phyloP scores from a whole-genome alignment of 2,329 filamentous ascomycete genomes.

The Scolecobasidium constrictum region DNA sequence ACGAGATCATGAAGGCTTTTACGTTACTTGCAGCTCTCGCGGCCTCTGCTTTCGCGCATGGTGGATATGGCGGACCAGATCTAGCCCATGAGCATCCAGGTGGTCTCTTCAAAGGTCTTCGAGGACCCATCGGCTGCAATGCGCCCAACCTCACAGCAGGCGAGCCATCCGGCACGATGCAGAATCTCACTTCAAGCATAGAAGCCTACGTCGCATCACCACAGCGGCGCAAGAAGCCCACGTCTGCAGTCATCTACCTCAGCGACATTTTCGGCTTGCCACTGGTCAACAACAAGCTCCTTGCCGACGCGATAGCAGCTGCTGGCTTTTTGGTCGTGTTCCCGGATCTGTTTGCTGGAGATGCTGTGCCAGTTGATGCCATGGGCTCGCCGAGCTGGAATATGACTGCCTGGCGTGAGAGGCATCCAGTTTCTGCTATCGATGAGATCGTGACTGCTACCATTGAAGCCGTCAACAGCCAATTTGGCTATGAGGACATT shows the following conservation, averaged over 20 bases:
- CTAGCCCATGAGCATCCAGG: too few species aligned
- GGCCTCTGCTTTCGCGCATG: too few species aligned
- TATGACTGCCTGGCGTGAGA: slow-evolving; percentile 31
- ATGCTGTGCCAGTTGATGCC: slow-evolving; percentile 12
- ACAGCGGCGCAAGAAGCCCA: slow-evolving; percentile 6
- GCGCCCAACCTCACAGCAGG: too few species aligned
- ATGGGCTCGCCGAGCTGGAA: slow-evolving; percentile 20
- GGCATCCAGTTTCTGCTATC: slow-evolving; percentile 30
- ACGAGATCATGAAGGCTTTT: too few species aligned
- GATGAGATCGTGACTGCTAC: slow-evolving; percentile 39
- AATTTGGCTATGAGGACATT: slow-evolving; percentile 44
- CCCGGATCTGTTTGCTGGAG: slow-evolving; percentile 24
- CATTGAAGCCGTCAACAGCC: slow-evolving; percentile 31
- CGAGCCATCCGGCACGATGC: too few species aligned
- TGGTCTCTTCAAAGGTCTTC: too few species aligned
- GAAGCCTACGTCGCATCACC: too few species aligned
- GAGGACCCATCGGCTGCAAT: too few species aligned
- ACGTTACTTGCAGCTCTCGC: too few species aligned
- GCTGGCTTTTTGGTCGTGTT: slow-evolving; percentile 21
- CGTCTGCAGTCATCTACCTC: slow-evolving; percentile 19
- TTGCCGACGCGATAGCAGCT: slow-evolving; percentile 21
- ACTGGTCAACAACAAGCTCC: slow-evolving; percentile 13
- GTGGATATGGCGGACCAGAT: too few species aligned
- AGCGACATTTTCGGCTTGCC: slow-evolving; percentile 24
- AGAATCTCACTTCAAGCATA: too few species aligned